Evolutionary conservation across 306 rosid species (phyloP), one percentile per base, ranked within the genome.

Genomic region (Vicia faba): DNA sequence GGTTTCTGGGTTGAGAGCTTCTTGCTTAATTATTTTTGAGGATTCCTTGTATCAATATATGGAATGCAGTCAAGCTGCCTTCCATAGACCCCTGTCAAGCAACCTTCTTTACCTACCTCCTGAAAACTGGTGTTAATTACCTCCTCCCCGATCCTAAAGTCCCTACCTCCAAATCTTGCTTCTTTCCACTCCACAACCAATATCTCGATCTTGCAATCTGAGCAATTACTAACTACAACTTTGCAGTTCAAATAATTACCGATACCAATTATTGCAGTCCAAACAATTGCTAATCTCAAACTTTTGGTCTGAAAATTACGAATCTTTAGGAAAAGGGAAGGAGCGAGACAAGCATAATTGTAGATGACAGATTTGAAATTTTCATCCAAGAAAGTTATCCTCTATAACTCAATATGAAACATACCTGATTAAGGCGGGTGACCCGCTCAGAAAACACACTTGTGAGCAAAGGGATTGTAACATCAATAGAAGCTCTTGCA

Each of bases 401-500:
- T 13, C 61, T 62, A 75, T 10, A 26, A 73, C 68, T 55, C 49
- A 41, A 67, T 54, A 61, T 6, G 74, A 69, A 77, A 45, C 61
- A 50, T 68, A 93, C 98, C 98, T 88, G 89, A 75, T 71, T 77
- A 78, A 93, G 91, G 81, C 80, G 84, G 48, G 82, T 79, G 75
- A 80, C 79, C 69, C 87, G 83, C 63, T 89, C 93, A 16, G 91
- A 67, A 74, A 93, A 89, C 61, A 86, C 77, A 50, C 82, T 64
- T 23, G 23, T 61, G 75, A 93, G 96, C 18, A 93, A 83, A 73
- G 96, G 96, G 81, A 93, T 82, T 60, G 97, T 71, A 74, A 77
- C 82, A 72, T 87, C 88, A 76, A 83, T 71, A 41, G 96, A 81
- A 76, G 91, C 87, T 84, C 98, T 86, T 0, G 96, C 98, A 71